Evolutionary conservation across 1,284 basidiomycete genomes (phyloP), one percentile per base, ranked within the genome.

Genomic region (Ceratobasidium sp.): DNA sequence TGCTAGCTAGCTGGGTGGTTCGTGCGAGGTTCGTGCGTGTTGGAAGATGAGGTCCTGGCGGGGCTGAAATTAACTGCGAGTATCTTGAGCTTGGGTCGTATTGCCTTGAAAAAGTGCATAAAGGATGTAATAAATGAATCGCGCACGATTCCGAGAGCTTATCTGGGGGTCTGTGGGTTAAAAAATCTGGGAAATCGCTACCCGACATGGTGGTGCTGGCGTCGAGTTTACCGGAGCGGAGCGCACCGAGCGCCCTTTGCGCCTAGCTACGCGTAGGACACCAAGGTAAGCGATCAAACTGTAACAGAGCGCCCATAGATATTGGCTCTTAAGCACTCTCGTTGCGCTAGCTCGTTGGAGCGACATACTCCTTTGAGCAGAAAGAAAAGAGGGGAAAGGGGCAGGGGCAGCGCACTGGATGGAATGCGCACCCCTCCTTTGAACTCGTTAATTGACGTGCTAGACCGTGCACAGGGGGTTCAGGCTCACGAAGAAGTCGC

Each of bases 371-470:
- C 51, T 53, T 53, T 53, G 51, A 53, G 24, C 6, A 27, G 51
- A 5, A 29, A 43, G 14, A 53, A 19, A 27, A 29, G 51, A 27
- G 51, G 51, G 51, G 24, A 24, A 53, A 27, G 51, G 51, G 51
- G 24, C 51, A 53, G 51, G 51, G 51, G 24, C 22, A 53, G 19
- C 31, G 14, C 7, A 31, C 56, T 59, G 56, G 56, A 59, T 59
- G 56, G 37, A 59, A 59, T 34, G 56, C 37, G 31, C 31, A n/a
- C 2, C 56, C 37, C 27, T 59, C 56, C 56, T 59, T 59, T 59
- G 56, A 59, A 34, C 37, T 59, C 37, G 31, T 11, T 37, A 59
- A 59, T 59, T 59, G 29, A 59, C 56, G 22, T 59, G 29, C 56
- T 59, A 24, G 19, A 53, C 51, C 51, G 29, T 27, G 11, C 51